Percentiles rank a stretch among this genome's conserved stretches.
Evolutionary conservation across 139 green algal genomes (phyloP).

Genomic region (Chlorella sp.): DNA sequence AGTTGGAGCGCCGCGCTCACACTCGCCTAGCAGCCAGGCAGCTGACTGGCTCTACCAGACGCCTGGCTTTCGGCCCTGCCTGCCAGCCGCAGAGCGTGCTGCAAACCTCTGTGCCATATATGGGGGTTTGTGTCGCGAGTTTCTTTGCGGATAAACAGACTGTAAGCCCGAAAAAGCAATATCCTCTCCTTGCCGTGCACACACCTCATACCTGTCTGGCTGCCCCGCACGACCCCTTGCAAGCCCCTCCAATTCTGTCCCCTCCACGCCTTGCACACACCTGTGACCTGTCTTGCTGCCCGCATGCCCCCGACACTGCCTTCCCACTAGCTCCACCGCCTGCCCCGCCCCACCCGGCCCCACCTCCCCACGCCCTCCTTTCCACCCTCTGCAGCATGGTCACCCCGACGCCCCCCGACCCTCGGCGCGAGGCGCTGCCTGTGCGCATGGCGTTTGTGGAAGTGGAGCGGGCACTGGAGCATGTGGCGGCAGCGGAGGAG

Average conservation of each 20-base stretch:
- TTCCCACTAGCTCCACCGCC: neutral
- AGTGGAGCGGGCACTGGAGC: constrained; percentile 61
- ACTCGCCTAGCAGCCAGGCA: too few species aligned
- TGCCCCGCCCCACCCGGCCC: neutral
- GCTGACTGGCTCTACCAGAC: too few species aligned
- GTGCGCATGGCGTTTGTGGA: constrained; percentile 69
- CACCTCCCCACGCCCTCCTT: neutral
- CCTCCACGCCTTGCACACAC: neutral
- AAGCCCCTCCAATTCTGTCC: neutral
- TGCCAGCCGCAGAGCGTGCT: too few species aligned
- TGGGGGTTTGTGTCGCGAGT: too few species aligned
- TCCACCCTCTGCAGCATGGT: constrained; percentile 53
- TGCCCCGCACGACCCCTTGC: neutral
- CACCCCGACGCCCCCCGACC: constrained; percentile 65
- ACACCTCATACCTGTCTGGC: too few species aligned
- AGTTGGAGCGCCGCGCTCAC: too few species aligned
- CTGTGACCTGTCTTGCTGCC: neutral
- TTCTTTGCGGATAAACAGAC: too few species aligned
- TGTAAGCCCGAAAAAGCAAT: too few species aligned
- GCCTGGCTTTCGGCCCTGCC: too few species aligned
- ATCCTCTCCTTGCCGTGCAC: too few species aligned
- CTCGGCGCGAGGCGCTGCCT: constrained; percentile 63
- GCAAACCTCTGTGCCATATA: neutral
- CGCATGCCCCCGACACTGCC: neutral
- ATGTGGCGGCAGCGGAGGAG: constrained; percentile 36